These are phyloP conservation scores for Mycena galopus DNA, from an alignment of 768 basidiomycete species.

Conservation along the genomic window DNA sequence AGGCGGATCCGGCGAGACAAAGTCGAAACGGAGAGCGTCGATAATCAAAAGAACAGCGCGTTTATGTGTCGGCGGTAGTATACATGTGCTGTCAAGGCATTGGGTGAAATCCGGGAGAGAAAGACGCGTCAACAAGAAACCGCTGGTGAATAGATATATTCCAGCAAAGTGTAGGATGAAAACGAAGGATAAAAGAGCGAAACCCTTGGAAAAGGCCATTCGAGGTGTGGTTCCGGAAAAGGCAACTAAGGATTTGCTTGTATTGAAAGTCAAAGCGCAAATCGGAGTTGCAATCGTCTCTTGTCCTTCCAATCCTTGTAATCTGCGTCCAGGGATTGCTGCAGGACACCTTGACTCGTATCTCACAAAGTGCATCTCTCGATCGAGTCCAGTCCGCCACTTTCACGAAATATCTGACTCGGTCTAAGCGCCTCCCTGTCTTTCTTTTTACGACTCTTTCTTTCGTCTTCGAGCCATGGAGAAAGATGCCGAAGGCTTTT, in stretches of 20 bases:
- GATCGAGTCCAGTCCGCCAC: constrained; percentile 7
- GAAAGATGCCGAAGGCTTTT: constrained; percentile 88
- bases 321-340: constrained; percentile 9
- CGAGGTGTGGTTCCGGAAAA: neutral
- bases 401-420: constrained; percentile 16
- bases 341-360: neutral
- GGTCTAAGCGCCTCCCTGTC: neutral
- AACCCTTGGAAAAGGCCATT: constrained; percentile 44
- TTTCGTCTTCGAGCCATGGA: constrained; percentile 55
- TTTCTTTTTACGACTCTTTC: constrained; percentile 21
- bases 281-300: constrained; percentile 11
- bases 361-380: neutral
- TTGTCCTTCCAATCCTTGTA: neutral
- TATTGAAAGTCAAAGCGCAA: neutral
- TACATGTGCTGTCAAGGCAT: constrained; percentile 57
- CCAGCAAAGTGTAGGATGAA: constrained; percentile 79
- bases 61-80: constrained; percentile 74
- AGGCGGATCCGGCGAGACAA: constrained; percentile 81
- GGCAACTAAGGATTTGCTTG: neutral
- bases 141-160: constrained; percentile 91
- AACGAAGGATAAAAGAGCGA: constrained; percentile 66
- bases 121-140: constrained; percentile 88
- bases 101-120: constrained; percentile 71
- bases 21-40: constrained; percentile 95
- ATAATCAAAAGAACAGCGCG: constrained; percentile 90